phyloP scores from a whole-genome alignment of 495 filamentous ascomycete species.

The Tuber umbilicatum region DNA sequence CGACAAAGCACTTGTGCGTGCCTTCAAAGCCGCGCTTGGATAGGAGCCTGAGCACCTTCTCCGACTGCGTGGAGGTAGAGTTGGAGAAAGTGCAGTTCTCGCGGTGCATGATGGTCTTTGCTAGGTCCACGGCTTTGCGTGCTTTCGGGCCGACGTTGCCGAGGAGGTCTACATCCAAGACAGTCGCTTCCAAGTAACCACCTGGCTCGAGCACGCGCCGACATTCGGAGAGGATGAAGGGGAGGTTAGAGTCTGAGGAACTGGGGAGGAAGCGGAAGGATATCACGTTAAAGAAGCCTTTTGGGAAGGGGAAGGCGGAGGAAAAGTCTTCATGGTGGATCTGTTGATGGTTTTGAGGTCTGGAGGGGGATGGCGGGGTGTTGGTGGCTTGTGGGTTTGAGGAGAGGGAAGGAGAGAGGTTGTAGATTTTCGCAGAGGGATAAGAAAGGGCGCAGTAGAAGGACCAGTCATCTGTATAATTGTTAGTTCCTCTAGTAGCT shows the following conservation, averaged over 20 bases:
- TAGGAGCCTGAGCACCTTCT: slow-evolving; percentile 68
- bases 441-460: slow-evolving; percentile 95
- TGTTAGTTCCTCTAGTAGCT: slow-evolving; percentile 16
- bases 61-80: slow-evolving; percentile 48
- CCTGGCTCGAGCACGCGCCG: slow-evolving; percentile 85
- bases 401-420: slow-evolving; percentile 48
- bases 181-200: slow-evolving; percentile 78
- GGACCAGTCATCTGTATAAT: slow-evolving; percentile 75
- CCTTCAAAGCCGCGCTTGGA: slow-evolving; percentile 74
- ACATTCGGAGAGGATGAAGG: slow-evolving; percentile 71
- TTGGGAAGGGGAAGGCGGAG: slow-evolving; percentile 76
- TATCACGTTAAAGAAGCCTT: slow-evolving; percentile 76
- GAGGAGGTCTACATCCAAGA: slow-evolving; percentile 79
- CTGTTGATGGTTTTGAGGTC: slow-evolving; percentile 78
- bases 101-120: slow-evolving; percentile 40
- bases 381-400: slow-evolving; percentile 44
- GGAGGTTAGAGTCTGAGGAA: slow-evolving; percentile 69
- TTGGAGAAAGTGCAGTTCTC: slow-evolving; percentile 21
- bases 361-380: slow-evolving; percentile 49
- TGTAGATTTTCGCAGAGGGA: slow-evolving; percentile 76
- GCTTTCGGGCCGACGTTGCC: slow-evolving; percentile 69
- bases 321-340: slow-evolving; percentile 63
- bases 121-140: slow-evolving; percentile 61
- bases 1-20: slow-evolving; percentile 78
- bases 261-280: slow-evolving; percentile 81